phyloP scores from a whole-genome alignment of 495 filamentous ascomycete genomes.

The Penicillium malachiteum region DNA sequence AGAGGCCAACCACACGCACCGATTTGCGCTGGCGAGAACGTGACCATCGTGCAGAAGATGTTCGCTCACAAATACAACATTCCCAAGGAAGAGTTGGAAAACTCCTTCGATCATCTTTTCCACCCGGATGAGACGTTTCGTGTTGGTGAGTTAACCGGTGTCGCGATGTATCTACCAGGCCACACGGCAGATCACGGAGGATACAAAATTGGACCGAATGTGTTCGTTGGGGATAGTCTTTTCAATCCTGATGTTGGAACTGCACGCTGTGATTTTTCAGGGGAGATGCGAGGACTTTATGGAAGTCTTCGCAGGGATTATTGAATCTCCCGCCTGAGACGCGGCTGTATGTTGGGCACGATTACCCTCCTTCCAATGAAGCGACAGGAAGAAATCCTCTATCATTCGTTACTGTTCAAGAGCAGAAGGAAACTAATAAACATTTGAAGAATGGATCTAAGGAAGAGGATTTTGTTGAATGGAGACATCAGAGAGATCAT shows the following conservation, averaged over 20 bases:
- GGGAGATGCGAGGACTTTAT: slow-evolving; percentile 44
- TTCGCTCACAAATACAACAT: slow-evolving; percentile 47
- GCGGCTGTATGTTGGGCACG: slow-evolving; percentile 43
- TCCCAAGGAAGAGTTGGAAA: slow-evolving; percentile 28
- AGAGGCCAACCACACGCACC: slow-evolving; percentile 16
- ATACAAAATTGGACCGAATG: slow-evolving; percentile 53
- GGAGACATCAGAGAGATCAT: slow-evolving; percentile 41
- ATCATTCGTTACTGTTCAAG: slow-evolving; percentile 44
- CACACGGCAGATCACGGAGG: slow-evolving; percentile 59
- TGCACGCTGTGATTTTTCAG: slow-evolving; percentile 56
- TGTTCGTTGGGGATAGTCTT: slow-evolving; percentile 55
- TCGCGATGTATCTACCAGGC: slow-evolving; percentile 50
- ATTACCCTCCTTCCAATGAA: slow-evolving; percentile 38
- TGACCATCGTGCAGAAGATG: slow-evolving; percentile 41
- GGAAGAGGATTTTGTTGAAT: slow-evolving; percentile 45
- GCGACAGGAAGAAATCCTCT: slow-evolving; percentile 16
- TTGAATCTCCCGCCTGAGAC: slow-evolving; percentile 41
- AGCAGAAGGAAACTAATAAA: slow-evolving; percentile 48
- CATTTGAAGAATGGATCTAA: slow-evolving; percentile 42
- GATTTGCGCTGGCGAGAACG: slow-evolving; percentile 51
- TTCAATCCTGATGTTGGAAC: slow-evolving; percentile 56
- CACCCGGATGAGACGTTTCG: slow-evolving; percentile 46
- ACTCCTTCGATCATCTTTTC: slow-evolving; percentile 48
- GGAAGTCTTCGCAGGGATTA: slow-evolving; percentile 40
- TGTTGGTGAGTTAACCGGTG: slow-evolving; percentile 42